phyloP scores from a whole-genome alignment of 495 filamentous ascomycete genomes.

The Podospora fimiseda region DNA sequence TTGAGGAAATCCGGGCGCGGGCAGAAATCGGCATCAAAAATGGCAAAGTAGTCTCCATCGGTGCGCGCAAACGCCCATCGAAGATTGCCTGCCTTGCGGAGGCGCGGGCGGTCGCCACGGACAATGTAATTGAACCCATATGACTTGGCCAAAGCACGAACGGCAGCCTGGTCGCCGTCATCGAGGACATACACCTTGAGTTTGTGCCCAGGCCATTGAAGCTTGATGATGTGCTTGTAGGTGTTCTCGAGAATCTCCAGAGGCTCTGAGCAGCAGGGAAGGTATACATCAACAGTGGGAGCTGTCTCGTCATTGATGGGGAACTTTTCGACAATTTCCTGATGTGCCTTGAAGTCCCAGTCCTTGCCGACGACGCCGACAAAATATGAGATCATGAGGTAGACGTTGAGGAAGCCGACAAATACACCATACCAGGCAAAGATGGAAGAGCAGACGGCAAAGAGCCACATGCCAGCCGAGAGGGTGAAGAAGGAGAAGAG shows the following conservation, averaged over 20 bases:
- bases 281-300: slow-evolving; percentile 29
- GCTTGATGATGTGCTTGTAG: slow-evolving; percentile 24
- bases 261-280: slow-evolving; percentile 30
- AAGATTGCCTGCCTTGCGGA: slow-evolving; percentile 30
- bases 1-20: slow-evolving; percentile 24
- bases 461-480: slow-evolving; percentile 32
- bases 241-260: slow-evolving; percentile 31
- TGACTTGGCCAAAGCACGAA: slow-evolving; percentile 16
- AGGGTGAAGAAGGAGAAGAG: slow-evolving; percentile 26
- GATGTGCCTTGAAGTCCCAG: slow-evolving; percentile 25
- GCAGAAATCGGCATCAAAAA: slow-evolving; percentile 33
- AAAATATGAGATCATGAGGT: slow-evolving; percentile 29
- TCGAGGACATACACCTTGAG: slow-evolving; percentile 26
- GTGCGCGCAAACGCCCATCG: slow-evolving; percentile 28
- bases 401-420: slow-evolving; percentile 30
- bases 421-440: slow-evolving; percentile 32
- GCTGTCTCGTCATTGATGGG: slow-evolving; percentile 26
- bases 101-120: slow-evolving; percentile 26
- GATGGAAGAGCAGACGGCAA: slow-evolving; percentile 22
- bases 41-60: slow-evolving; percentile 25
- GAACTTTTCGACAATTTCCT: slow-evolving; percentile 10
- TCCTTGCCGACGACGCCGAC: slow-evolving; percentile 26
- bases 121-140: slow-evolving; percentile 30
- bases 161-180: slow-evolving; percentile 18
- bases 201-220: slow-evolving; percentile 25